Conservation (phyloP, 1,284 basidiomycete species). For the Ganoderma lingzhi region DNA sequence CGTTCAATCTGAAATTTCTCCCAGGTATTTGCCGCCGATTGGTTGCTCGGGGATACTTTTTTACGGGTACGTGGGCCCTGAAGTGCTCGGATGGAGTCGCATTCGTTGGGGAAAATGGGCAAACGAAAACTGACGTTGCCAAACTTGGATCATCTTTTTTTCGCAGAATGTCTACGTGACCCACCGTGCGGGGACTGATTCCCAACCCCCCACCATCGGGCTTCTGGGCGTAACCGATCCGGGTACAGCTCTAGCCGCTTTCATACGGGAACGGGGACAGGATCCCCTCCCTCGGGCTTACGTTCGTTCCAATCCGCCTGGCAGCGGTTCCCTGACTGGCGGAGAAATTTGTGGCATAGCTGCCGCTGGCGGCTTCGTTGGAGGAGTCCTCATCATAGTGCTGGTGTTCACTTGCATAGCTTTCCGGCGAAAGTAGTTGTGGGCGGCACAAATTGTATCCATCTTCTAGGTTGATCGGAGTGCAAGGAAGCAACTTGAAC, state of each 20-base stretch:
- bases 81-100: constrained; percentile 6
- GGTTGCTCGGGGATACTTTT: constrained; percentile 67
- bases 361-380: constrained; percentile 38
- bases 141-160: constrained; percentile 18
- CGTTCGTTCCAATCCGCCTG: constrained; percentile 29
- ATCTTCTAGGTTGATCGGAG: constrained; percentile 15
- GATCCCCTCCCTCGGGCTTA: constrained; percentile 46
- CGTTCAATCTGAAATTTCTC: constrained; percentile 4
- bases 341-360: constrained; percentile 41
- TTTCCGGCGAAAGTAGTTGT: constrained; percentile 22
- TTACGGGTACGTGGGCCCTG: constrained; percentile 51
- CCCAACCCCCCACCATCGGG: constrained; percentile 54
- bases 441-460: constrained; percentile 4
- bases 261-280: constrained; percentile 53
- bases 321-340: constrained; percentile 29
- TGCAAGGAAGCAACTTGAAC: constrained; percentile 3
- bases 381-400: constrained; percentile 43
- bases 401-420: constrained; percentile 25
- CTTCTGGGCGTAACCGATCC: constrained; percentile 57
- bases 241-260: constrained; percentile 46
- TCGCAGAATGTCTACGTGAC: constrained; percentile 63
- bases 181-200: constrained; percentile 53
- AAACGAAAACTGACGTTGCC: constrained; percentile 7
- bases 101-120: constrained; percentile 1
- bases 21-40: constrained; percentile 67